Percentiles rank a stretch among this genome's conserved stretches.
These are phyloP conservation scores for Tagetes erecta DNA, from an alignment of 129 eudicot genomes.

Conservation along the genomic window DNA sequence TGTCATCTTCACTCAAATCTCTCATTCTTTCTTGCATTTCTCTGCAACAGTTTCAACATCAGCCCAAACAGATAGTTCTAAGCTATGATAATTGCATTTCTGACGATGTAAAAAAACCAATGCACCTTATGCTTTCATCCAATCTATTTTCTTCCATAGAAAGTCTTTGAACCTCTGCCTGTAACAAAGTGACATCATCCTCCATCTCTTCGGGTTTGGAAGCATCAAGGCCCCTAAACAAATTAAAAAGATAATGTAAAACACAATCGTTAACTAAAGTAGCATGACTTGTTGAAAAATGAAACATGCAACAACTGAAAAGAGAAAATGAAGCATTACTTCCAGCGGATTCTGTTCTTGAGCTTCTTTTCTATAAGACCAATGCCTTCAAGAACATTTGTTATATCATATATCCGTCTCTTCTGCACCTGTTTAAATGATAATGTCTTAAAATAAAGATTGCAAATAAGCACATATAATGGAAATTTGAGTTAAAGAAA, in stretches of 20 bases:
- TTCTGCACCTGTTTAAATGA: constrained; percentile 77
- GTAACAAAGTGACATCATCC: constrained; percentile 61
- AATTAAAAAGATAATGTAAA: constrained; percentile 64
- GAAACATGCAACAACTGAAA: background rate
- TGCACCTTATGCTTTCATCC: constrained; percentile 87
- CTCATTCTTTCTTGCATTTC: constrained; percentile 92
- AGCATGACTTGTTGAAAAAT: constrained; percentile 31
- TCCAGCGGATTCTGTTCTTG: constrained; percentile 95
- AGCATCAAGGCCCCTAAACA: constrained; percentile 80
- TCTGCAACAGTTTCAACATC: constrained; percentile 49
- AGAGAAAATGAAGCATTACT: constrained; percentile 49
- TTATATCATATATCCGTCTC: constrained; percentile 96
- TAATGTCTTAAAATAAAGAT: background rate
- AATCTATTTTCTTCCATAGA: constrained; percentile 75
- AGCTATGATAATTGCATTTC: constrained; percentile 21
- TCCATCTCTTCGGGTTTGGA: constrained; percentile 81
- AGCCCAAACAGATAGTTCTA: constrained; percentile 21
- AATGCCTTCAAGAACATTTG: constrained; percentile 98
- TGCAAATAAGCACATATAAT: constrained; percentile 1
- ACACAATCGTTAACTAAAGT: constrained; percentile 72
- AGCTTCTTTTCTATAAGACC: constrained; percentile 98
- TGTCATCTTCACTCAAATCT: constrained; percentile 83
- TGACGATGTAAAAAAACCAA: constrained; percentile 14
- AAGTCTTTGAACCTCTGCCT: constrained; percentile 87
- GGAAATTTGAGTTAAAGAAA: background rate